Percentiles rank a stretch among this genome's conserved stretches.
These are phyloP conservation scores for Senecio squalidus DNA, from an alignment of 140 eudicot genomes.

Conservation along the genomic window DNA sequence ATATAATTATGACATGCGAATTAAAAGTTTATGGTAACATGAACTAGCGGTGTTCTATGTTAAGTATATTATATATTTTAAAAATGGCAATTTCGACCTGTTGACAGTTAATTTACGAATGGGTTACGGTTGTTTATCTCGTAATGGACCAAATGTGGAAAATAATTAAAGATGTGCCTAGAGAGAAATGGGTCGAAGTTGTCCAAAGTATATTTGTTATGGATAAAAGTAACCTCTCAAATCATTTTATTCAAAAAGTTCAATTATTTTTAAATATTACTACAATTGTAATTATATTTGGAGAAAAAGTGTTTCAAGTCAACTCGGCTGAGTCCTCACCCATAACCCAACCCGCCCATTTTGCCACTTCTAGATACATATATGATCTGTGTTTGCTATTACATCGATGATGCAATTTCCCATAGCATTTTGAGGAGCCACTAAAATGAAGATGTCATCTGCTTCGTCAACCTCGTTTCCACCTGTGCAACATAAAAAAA, in stretches of 20 bases:
- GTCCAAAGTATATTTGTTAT: background rate
- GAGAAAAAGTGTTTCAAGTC: too few relatives aligned
- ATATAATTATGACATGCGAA: too few relatives aligned
- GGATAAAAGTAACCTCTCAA: background rate
- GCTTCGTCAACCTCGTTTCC: constrained; percentile 83
- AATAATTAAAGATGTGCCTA: too few relatives aligned
- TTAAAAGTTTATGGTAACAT: constrained; percentile 19
- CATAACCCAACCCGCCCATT: background rate
- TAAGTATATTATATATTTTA: background rate
- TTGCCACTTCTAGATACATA: background rate
- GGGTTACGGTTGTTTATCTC: too few relatives aligned
- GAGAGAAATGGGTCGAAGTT: background rate
- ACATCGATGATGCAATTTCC: constrained; percentile 97
- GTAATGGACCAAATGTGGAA: too few relatives aligned
- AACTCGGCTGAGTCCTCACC: background rate
- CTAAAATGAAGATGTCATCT: constrained; percentile 88
- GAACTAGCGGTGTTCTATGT: constrained; percentile 9
- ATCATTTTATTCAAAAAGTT: too few relatives aligned
- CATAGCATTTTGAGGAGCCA: constrained; percentile 99
- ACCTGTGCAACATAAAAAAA: constrained; percentile 39
- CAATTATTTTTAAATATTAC: too few relatives aligned
- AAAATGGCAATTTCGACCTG: background rate
- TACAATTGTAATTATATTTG: background rate
- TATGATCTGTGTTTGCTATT: constrained; percentile 12
- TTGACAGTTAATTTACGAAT: background rate